These are phyloP conservation scores for Pneumocystis sp. DNA, from an alignment of 1,139 yeast species.

Conservation along the genomic window DNA sequence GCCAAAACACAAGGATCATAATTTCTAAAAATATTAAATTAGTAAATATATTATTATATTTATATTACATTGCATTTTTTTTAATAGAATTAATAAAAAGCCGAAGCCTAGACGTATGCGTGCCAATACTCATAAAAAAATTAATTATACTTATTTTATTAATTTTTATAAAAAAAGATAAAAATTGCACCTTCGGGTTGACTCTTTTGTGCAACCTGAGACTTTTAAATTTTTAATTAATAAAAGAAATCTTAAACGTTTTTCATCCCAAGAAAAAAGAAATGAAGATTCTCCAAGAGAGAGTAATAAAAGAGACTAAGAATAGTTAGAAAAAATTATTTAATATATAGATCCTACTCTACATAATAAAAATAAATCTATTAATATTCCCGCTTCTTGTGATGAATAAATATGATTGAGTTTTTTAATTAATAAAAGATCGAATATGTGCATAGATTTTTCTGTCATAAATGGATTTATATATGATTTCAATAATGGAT, in stretches of 20 bases:
- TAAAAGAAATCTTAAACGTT: not conserved
- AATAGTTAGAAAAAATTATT: not conserved
- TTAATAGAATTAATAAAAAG: not conserved
- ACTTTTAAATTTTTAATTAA: not conserved
- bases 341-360: not conserved
- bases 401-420: not conserved
- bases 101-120: not conserved
- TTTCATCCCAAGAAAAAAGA: not conserved
- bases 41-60: not conserved
- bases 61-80: not conserved
- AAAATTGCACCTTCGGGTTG: not conserved
- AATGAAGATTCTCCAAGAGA: not conserved
- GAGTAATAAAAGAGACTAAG: not conserved
- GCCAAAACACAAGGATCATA: not conserved
- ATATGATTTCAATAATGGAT: not conserved
- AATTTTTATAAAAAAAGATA: not conserved
- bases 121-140: not conserved
- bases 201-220: not conserved
- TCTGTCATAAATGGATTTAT: not conserved
- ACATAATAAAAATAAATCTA: not conserved
- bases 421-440: not conserved
- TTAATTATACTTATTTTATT: not conserved
- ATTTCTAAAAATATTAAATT: not conserved
- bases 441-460: not conserved
- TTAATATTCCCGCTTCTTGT: not conserved